These are phyloP conservation scores for Trichoderma semiorbis DNA, from an alignment of 2,329 filamentous ascomycete genomes.

Conservation along the genomic window DNA sequence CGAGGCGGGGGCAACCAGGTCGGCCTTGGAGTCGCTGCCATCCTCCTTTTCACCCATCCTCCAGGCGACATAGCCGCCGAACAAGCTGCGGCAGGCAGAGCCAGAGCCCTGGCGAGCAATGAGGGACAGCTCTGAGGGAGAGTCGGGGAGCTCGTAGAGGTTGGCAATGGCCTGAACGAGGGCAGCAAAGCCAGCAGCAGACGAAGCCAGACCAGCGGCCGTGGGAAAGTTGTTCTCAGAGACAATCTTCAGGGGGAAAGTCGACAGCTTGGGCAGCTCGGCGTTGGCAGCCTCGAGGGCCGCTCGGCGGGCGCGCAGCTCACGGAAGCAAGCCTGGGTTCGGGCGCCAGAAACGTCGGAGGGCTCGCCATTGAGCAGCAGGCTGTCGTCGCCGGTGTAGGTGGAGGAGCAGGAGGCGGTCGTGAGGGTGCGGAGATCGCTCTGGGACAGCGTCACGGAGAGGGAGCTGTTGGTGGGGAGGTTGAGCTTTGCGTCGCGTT, in stretches of 20 bases:
- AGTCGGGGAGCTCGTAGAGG: conserved; percentile 80
- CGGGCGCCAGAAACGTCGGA: conserved; percentile 85
- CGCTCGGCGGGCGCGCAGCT: conserved; percentile 73
- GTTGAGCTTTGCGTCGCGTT: conserved; percentile 89
- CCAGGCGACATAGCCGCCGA: conserved; percentile 97
- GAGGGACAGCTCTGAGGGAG: conserved; percentile 76
- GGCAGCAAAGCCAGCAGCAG: conserved; percentile 66
- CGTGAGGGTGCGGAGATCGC: conserved; percentile 90
- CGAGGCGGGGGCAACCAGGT: conserved; percentile 79
- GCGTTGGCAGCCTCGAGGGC: conserved; percentile 69
- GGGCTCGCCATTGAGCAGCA: conserved; percentile 77
- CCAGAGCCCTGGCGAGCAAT: conserved; percentile 94
- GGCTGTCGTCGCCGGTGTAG: conserved; percentile 64
- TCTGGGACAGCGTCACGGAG: conserved; percentile 92
- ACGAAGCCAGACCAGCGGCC: conserved; percentile 80
- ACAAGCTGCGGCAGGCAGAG: conserved; percentile 87
- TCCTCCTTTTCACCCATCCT: conserved; percentile 71
- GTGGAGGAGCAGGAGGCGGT: conserved; percentile 83
- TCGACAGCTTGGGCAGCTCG: conserved; percentile 76
- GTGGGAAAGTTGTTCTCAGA: conserved; percentile 99
- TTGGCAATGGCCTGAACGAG: conserved; percentile 83
- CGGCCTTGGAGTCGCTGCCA: conserved; percentile 82
- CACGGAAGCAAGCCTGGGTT: conserved; percentile 91
- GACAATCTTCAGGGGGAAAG: conserved; percentile 76
- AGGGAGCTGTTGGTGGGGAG: conserved; percentile 97